These are phyloP conservation scores for Talaromyces sp. DNA, from an alignment of 2,329 filamentous ascomycete genomes.

Conservation along the genomic window DNA sequence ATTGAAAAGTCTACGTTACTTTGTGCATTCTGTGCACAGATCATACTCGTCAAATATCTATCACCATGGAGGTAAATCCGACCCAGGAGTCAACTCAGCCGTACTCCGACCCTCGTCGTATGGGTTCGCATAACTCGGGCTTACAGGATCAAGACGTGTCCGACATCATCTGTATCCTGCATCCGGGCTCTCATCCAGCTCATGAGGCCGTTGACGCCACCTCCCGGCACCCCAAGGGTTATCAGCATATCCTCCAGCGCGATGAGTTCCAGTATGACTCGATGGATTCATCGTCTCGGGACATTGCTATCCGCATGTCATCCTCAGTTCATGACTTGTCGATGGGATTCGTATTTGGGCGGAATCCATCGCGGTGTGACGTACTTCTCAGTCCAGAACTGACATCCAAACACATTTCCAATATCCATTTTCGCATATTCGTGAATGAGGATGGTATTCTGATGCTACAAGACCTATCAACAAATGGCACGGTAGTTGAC, in stretches of 20 bases:
- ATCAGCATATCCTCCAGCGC: conserved; percentile 58
- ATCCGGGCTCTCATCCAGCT: conserved; percentile 70
- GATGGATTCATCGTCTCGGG: conserved; percentile 38
- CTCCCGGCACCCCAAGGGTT: conserved; percentile 37
- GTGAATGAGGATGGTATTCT: conserved; percentile 78
- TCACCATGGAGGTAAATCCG: conserved; percentile 32
- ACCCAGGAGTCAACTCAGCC: conserved; percentile 69
- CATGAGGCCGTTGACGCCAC: conserved; percentile 63
- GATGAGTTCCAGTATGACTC: conserved; percentile 40
- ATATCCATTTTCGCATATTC: conserved; percentile 92
- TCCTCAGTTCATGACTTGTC: conserved; percentile 62
- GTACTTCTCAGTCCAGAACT: conserved; percentile 64
- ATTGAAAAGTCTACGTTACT: not conserved
- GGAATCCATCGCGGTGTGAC: conserved; percentile 68
- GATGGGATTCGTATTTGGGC: conserved; percentile 79
- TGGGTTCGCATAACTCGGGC: conserved; percentile 75
- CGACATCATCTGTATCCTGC: conserved; percentile 83
- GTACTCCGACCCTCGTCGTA: conserved; percentile 71
- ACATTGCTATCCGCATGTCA: conserved; percentile 77
- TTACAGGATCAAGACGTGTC: conserved; percentile 76
- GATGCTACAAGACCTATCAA: conserved; percentile 91
- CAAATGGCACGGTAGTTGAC: conserved; percentile 92
- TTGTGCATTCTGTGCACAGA: not conserved
- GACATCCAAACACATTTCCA: conserved; percentile 71
- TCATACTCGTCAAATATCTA: not conserved